Evolutionary conservation across 208 protist genomes (phyloP).

Genomic region (Trypanosoma cruzi): DNA sequence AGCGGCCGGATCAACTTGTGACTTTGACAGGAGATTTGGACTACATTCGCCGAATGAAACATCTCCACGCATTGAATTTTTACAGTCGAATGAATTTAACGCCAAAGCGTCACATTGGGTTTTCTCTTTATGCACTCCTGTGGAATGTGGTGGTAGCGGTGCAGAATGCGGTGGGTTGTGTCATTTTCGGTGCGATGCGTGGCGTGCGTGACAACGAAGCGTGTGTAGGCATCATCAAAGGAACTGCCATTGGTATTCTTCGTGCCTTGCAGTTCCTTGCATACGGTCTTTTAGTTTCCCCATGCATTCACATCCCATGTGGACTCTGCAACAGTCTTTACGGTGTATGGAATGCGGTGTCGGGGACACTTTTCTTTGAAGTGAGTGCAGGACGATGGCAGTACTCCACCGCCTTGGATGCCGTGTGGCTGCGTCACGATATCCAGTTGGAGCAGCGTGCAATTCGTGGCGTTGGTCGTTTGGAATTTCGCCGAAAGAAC

Average conservation of each 20-base stretch:
- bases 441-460: slow-evolving; percentile 68
- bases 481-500: slow-evolving; percentile 71
- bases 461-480: slow-evolving; percentile 71
- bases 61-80: slow-evolving; percentile 74
- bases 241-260: slow-evolving; percentile 9
- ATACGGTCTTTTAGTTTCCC: slow-evolving; percentile 73
- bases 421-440: slow-evolving; percentile 40
- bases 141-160: slow-evolving; percentile 67
- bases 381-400: slow-evolving; percentile 71
- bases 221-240: slow-evolving; percentile 25
- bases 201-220: slow-evolving; percentile 25
- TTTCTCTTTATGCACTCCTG: slow-evolving; percentile 49
- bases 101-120: slow-evolving; percentile 72
- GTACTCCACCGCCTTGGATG: slow-evolving; percentile 52
- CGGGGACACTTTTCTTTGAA: slow-evolving; percentile 73
- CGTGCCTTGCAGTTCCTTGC: slow-evolving; percentile 46
- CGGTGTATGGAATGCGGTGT: slow-evolving; percentile 63
- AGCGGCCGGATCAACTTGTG: slow-evolving; percentile 1
- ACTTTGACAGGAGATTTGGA: slow-evolving; percentile 50
- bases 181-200: slow-evolving; percentile 51
- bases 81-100: slow-evolving; percentile 78
- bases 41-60: slow-evolving; percentile 58
- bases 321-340: slow-evolving; percentile 70
- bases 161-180: slow-evolving; percentile 57
- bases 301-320: slow-evolving; percentile 59